These are phyloP conservation scores for Massariosphaeria phaeospora DNA, from an alignment of 495 filamentous ascomycete species.

Conservation along the genomic window DNA sequence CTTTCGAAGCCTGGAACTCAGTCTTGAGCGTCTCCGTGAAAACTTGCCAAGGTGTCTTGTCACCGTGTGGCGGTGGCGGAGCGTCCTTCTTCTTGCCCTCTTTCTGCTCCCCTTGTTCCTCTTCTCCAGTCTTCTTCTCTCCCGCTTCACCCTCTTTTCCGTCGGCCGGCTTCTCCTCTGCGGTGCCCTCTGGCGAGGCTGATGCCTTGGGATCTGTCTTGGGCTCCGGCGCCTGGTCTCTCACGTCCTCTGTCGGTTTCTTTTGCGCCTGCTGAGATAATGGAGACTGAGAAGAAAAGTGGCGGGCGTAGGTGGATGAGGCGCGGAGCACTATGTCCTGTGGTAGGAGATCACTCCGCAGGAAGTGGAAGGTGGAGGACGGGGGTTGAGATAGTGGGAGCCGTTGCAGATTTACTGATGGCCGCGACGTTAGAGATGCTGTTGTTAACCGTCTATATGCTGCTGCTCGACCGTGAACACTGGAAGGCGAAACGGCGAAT, in stretches of 20 bases:
- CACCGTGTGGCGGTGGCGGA: conserved; percentile 88
- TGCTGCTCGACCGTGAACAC: conserved; percentile 48
- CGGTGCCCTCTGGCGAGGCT: conserved; percentile 40
- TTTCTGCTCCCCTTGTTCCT: conserved; percentile 50
- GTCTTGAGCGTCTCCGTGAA: conserved; percentile 90
- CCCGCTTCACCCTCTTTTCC: conserved; percentile 45
- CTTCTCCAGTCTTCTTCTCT: conserved; percentile 39
- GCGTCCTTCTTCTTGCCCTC: conserved; percentile 67
- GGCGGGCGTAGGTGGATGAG: conserved; percentile 23
- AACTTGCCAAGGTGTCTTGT: conserved; percentile 97
- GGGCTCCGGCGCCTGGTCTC: conserved; percentile 41
- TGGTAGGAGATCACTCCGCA: conserved; percentile 35
- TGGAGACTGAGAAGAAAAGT: conserved; percentile 29
- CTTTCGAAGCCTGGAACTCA: conserved; percentile 95
- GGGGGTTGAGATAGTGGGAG: conserved; percentile 13
- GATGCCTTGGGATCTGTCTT: conserved; percentile 36
- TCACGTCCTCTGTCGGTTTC: conserved; percentile 38
- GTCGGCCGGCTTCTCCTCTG: conserved; percentile 26
- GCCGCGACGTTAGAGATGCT: conserved; percentile 28
- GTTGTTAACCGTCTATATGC: conserved; percentile 55
- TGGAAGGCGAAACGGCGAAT: conserved; percentile 30
- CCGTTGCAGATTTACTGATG: conserved; percentile 19
- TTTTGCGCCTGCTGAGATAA: conserved; percentile 33
- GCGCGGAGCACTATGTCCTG: conserved; percentile 33
- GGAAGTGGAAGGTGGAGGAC: conserved; percentile 16